Base-by-base conservation (phyloP, 371 early-diverging fungal species). In the Lichtheimia corymbifera region DNA sequence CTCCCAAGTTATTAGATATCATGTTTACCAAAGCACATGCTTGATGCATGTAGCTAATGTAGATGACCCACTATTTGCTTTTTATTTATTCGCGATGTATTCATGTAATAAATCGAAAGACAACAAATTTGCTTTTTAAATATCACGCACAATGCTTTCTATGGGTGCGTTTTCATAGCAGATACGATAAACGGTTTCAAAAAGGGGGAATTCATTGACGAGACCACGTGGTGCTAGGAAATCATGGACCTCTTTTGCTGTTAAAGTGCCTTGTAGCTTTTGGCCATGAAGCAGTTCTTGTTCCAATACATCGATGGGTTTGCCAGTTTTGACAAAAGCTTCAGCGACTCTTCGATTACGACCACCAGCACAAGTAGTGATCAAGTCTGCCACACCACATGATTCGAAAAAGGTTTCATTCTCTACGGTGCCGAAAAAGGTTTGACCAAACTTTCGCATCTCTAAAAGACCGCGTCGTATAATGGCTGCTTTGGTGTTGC, bases 401-500 rank as follows among this genome's bases (percentile, higher is more conserved):
- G 93, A 93, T 76, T 99, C 97, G 71, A 97, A 93, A 65, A 99
- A 94, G n/a, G 97, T 96, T 51, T 87, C 89, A 47, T 90, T 89
- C 49, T 87, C 81, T 24, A 94, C 93, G 57, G 89, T 42, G 45
- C 76, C 68, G 71, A 92, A 90, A 72, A 93, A 93, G 27, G 82
- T 81, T 55, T 95, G 81, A 2, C 92, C 88, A 82, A 97, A 97
- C 65, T 92, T 93, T 57, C 89, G 90, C 91, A 99, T 99, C 73
- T 99, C 99, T 72, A 94, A 76, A 53, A 99, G 77, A 17, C 99
- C 99, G 42, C 93, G 89, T 50, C 99, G 89, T 58, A 99, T 96
- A 55, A 99, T 92, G 40, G 99, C 98, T 2, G 98, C 97, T 77
- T 97, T 95, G 24, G 99, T 94, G 79, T 99, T 99, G 70, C 90